Percentiles rank a stretch among this genome's conserved stretches.
Evolutionary conservation across 2,329 filamentous ascomycete species (phyloP).

Genomic region (Aaosphaeria pasadenensis): DNA sequence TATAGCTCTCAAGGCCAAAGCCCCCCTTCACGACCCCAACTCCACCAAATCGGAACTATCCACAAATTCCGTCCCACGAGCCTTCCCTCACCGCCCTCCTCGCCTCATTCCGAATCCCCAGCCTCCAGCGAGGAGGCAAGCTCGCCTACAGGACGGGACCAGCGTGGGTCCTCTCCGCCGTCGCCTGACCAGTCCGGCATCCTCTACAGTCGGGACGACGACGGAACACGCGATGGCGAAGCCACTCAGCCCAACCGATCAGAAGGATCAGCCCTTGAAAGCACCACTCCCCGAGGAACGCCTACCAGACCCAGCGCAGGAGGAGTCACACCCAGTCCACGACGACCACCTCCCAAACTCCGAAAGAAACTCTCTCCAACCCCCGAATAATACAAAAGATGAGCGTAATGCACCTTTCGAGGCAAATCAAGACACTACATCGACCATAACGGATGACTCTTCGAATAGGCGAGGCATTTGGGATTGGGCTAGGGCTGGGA

Average conservation of each 20-base stretch:
- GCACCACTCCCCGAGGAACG: constrained; percentile 21
- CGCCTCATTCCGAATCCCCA: constrained; percentile 18
- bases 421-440: background rate
- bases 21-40: constrained; percentile 21
- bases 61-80: constrained; percentile 26
- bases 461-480: constrained; percentile 27
- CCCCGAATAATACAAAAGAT: constrained; percentile 12
- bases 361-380: constrained; percentile 24
- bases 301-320: constrained; percentile 7
- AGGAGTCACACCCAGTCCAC: constrained; percentile 23
- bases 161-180: constrained; percentile 32
- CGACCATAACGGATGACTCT: constrained; percentile 3
- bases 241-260: constrained; percentile 22
- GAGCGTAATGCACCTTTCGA: constrained; percentile 2
- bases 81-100: constrained; percentile 29
- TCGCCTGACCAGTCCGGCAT: constrained; percentile 33
- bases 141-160: constrained; percentile 29
- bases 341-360: constrained; percentile 35
- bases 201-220: constrained; percentile 31
- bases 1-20: constrained; percentile 29
- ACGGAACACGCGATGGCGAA: constrained; percentile 27
- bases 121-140: constrained; percentile 18
- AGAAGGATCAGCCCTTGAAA: constrained; percentile 22
- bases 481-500: constrained; percentile 32
- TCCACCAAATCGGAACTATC: constrained; percentile 27